These are phyloP conservation scores for Tephrocybe sp. DNA, from an alignment of 768 basidiomycete genomes.

Conservation along the genomic window DNA sequence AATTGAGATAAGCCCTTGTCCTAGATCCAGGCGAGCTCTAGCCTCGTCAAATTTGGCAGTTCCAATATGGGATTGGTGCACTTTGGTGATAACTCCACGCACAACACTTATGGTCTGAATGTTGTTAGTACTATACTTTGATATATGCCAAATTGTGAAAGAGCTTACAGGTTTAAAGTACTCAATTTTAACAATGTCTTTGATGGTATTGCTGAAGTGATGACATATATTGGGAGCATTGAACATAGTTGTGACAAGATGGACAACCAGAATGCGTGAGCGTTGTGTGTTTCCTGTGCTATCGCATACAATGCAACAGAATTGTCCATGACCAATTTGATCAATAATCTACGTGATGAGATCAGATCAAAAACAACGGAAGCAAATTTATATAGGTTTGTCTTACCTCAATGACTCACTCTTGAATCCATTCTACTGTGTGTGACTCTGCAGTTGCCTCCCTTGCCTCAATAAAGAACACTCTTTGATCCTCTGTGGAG, in stretches of 20 bases:
- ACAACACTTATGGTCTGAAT: constrained; percentile 13
- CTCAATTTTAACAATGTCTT: constrained; percentile 22
- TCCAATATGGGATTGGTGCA: constrained; percentile 19
- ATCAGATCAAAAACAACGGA: not conserved
- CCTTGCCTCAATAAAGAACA: constrained; percentile 25
- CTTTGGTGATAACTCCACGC: constrained; percentile 19
- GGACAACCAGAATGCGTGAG: constrained; percentile 9
- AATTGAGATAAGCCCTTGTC: constrained; percentile 20
- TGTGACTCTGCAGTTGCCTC: constrained; percentile 26
- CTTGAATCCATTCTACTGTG: constrained; percentile 23
- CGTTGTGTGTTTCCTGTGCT: constrained; percentile 26
- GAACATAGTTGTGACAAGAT: constrained; percentile 17
- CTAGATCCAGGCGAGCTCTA: constrained; percentile 9
- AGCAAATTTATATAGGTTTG: not conserved
- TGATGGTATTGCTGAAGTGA: constrained; percentile 22
- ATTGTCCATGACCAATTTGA: constrained; percentile 18
- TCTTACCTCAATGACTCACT: constrained; percentile 4
- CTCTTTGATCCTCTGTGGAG: constrained; percentile 23
- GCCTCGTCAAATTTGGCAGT: constrained; percentile 15
- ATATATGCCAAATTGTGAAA: not conserved
- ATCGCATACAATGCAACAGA: constrained; percentile 22
- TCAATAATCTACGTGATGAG: constrained; percentile 12
- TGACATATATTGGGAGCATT: constrained; percentile 24
- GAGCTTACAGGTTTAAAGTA: constrained; percentile 17
- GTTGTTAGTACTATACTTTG: not conserved